phyloP scores from a whole-genome alignment of 2,329 filamentous ascomycete species.

The Pestalotiopsis sp. region DNA sequence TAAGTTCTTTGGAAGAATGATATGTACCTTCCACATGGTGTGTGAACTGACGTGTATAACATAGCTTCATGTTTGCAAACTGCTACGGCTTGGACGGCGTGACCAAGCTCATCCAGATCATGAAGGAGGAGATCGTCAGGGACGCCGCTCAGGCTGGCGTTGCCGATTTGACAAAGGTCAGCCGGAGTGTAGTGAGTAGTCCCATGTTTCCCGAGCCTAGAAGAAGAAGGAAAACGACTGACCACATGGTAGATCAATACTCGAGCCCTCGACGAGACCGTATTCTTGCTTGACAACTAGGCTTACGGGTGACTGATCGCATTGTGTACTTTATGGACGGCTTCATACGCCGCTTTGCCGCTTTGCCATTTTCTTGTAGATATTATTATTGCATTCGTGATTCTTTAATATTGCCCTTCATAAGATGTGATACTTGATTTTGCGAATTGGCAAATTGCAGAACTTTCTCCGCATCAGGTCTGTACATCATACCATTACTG shows the following conservation, averaged over 20 bases:
- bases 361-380: not conserved
- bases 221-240: not conserved
- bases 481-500: not conserved
- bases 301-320: too few relatives aligned
- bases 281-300: conserved; percentile 12
- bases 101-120: conserved; percentile 45
- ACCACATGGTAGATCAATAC: conserved; percentile 9
- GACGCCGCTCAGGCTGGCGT: conserved; percentile 39
- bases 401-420: too few relatives aligned
- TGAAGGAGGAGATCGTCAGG: conserved; percentile 47
- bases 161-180: conserved; percentile 22
- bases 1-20: not conserved
- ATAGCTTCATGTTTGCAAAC: conserved; percentile 50
- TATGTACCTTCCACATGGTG: too few relatives aligned
- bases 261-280: conserved; percentile 9
- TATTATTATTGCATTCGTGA: not conserved
- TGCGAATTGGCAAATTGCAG: too few relatives aligned
- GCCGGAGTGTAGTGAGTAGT: conserved; percentile 17
- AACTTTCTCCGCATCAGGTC: not conserved
- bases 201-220: not conserved
- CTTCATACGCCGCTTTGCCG: too few relatives aligned
- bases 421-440: not conserved
- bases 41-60: not conserved
- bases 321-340: too few relatives aligned
- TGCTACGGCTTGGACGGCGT: conserved; percentile 51